Conservation (phyloP, 352 stramenopile genomes). For the Globisporangium nunn region DNA sequence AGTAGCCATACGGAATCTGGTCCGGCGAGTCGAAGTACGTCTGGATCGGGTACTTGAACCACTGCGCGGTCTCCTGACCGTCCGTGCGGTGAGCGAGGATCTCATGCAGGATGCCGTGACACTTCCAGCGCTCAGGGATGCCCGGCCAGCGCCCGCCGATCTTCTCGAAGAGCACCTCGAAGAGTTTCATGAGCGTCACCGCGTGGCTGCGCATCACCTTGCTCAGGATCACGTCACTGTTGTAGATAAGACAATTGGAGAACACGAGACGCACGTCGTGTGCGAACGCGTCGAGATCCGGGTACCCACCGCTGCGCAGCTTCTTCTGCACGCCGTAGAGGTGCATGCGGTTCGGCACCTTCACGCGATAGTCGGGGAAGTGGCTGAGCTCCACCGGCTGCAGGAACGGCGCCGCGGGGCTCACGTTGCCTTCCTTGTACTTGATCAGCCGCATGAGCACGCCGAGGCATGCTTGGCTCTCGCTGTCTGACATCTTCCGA, state of each 20-base stretch:
- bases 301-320: conserved; percentile 63
- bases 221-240: conserved; percentile 78
- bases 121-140: conserved; percentile 73
- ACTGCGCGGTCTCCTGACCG: conserved; percentile 74
- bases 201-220: conserved; percentile 81
- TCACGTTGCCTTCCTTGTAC: conserved; percentile 73
- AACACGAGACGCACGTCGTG: conserved; percentile 78
- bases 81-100: conserved; percentile 66
- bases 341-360: conserved; percentile 81
- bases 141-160: conserved; percentile 61
- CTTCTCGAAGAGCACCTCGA: conserved; percentile 68
- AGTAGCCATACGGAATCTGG: conserved; percentile 80
- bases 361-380: conserved; percentile 82
- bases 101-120: conserved; percentile 76
- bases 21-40: conserved; percentile 82
- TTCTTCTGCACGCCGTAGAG: conserved; percentile 84
- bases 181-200: conserved; percentile 79
- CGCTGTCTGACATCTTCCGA: conserved; percentile 40
- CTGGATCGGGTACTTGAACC: conserved; percentile 84
- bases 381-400: conserved; percentile 76
- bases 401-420: conserved; percentile 66
- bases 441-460: conserved; percentile 84
- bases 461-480: conserved; percentile 42
- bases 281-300: conserved; percentile 58
- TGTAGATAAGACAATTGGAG: conserved; percentile 87